Evolutionary conservation across 1,284 basidiomycete species (phyloP), one percentile per base, ranked within the genome.

Genomic region (Apiotrichum laibachii): DNA sequence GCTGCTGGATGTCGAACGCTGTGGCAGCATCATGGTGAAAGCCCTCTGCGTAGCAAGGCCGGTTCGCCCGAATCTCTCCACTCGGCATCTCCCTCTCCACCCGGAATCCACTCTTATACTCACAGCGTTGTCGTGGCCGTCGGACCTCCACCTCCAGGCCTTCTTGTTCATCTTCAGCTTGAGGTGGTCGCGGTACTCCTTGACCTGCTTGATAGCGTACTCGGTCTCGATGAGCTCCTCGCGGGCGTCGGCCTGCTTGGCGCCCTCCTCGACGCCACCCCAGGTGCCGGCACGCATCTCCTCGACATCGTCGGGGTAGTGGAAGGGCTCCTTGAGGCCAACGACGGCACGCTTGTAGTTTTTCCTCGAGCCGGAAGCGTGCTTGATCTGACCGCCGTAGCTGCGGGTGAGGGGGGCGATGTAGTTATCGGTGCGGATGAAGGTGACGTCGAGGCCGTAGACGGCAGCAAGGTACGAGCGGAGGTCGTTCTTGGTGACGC

Each of bases 391-490:
- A 4, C 68, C 71, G 10, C 57, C 67, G 31, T 59, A 65, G 31
- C 55, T 50, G 1, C 82, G 79, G 21, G 73, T 75, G 15, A 86
- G 66, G 26, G 85, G 83, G 0, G 85, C 85, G 61, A 87, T 80
- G 72, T 92, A 92, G 79, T 91, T 89, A 81, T 89, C 89, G 18
- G 93, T 96, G 44, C 92, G 90, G 65, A 95, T 91, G 78, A 94
- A 97, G 10, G 93, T 96, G 56, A 88, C 88, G 69, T 86, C 81
- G 44, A 96, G 87, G 63, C 89, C 90, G 72, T 97, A 97, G 46
- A 89, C 85, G 33, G 90, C 82, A 40, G 80, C 79, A 34, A 97
- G 85, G 77, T 96, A 95, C 3, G 88, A 88, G 49, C 92, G 86
- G 37, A 97, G 81, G 77, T 93, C 91, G 63, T 88, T 90, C 80